These are phyloP conservation scores for Lentinula lateritia DNA, from an alignment of 768 basidiomycete genomes.

Conservation along the genomic window DNA sequence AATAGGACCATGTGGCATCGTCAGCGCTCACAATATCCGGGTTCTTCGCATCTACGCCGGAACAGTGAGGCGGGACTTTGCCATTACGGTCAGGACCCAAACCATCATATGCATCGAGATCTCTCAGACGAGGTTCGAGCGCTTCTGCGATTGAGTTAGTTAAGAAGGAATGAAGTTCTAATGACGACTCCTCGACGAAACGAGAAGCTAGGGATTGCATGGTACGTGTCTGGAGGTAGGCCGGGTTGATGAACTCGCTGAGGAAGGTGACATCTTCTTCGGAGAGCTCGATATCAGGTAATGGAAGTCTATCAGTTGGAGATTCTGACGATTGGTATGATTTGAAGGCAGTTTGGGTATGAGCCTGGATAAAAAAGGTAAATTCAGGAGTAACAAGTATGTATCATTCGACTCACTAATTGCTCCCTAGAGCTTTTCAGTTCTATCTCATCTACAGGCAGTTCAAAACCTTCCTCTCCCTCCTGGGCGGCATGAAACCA, in stretches of 20 bases:
- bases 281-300: slow-evolving; percentile 49
- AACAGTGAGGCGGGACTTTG: slow-evolving; percentile 55
- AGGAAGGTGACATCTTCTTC: slow-evolving; percentile 67
- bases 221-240: slow-evolving; percentile 80
- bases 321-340: slow-evolving; percentile 42
- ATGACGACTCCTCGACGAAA: slow-evolving; percentile 81
- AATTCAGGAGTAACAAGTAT: slow-evolving; percentile 5
- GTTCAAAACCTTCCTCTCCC: slow-evolving; percentile 82
- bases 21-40: not conserved
- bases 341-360: slow-evolving; percentile 56
- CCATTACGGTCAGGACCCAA: slow-evolving; percentile 47
- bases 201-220: slow-evolving; percentile 74
- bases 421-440: slow-evolving; percentile 86
- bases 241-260: slow-evolving; percentile 79
- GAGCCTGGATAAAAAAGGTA: slow-evolving; percentile 36
- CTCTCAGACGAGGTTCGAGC: slow-evolving; percentile 61
- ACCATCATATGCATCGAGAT: slow-evolving; percentile 60
- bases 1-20: not conserved
- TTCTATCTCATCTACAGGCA: slow-evolving; percentile 29
- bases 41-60: slow-evolving; percentile 7
- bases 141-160: slow-evolving; percentile 56
- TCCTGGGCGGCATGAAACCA: slow-evolving; percentile 96
- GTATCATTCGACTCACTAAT: slow-evolving; percentile 55
- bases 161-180: slow-evolving; percentile 88
- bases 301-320: slow-evolving; percentile 37